Percentiles rank a stretch among this genome's conserved stretches.
Evolutionary conservation across 352 stramenopile genomes (phyloP).

Genomic region (Phytophthora hibernalis): DNA sequence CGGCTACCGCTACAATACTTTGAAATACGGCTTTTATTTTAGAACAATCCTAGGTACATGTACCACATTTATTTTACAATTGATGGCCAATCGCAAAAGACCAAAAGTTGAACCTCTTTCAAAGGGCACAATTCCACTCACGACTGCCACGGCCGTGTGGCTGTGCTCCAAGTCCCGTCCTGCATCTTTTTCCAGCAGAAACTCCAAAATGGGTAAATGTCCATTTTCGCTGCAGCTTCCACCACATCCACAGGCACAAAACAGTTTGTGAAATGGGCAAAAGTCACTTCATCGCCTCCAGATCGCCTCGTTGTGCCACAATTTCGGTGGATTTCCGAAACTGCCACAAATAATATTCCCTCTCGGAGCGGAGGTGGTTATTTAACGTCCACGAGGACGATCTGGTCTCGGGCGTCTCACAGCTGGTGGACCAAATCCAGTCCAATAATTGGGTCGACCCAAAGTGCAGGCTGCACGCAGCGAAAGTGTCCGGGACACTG

Average conservation of each 20-base stretch:
- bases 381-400: background rate
- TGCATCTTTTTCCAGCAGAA: conserved; percentile 9
- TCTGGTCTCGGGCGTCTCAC: background rate
- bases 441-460: background rate
- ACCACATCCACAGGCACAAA: conserved; percentile 11
- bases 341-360: conserved; percentile 8
- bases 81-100: no score
- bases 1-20: no score
- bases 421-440: conserved; percentile 3
- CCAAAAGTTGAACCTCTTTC: background rate
- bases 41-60: no score
- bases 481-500: background rate
- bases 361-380: conserved; percentile 6
- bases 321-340: background rate
- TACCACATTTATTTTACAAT: no score
- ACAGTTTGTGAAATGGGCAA: conserved; percentile 1
- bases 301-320: background rate
- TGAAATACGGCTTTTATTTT: no score
- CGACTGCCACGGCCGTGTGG: background rate
- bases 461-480: conserved; percentile 2
- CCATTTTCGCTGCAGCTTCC: conserved; percentile 1
- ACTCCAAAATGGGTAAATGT: conserved; percentile 4
- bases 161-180: conserved; percentile 2
- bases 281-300: background rate
- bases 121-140: background rate